phyloP scores from a whole-genome alignment of 164 flowering plant genomes.

The Akebia trifoliata region DNA sequence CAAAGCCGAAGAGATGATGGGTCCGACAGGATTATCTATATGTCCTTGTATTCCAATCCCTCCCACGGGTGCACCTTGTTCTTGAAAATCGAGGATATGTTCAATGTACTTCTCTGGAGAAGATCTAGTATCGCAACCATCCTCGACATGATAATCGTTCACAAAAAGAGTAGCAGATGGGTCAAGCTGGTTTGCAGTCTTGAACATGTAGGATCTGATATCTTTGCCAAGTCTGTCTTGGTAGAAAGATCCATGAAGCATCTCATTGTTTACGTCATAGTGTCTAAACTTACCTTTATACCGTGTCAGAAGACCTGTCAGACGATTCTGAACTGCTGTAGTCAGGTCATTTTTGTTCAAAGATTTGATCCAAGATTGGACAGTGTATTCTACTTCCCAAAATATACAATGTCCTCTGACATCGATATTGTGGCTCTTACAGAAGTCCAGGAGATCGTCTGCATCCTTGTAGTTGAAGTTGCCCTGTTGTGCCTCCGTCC shows the following conservation, averaged over 20 bases:
- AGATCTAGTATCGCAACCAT: constrained; percentile 67
- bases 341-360: constrained; percentile 50
- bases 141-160: constrained; percentile 91
- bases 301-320: constrained; percentile 64
- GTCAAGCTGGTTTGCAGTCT: constrained; percentile 69
- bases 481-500: constrained; percentile 85
- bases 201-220: constrained; percentile 73
- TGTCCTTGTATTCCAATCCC: constrained; percentile 94
- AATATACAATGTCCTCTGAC: constrained; percentile 90
- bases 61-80: constrained; percentile 87
- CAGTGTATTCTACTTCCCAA: constrained; percentile 74
- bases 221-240: constrained; percentile 75
- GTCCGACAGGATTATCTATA: constrained; percentile 76
- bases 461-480: constrained; percentile 83
- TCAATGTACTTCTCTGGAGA: constrained; percentile 78
- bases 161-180: constrained; percentile 71
- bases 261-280: constrained; percentile 93
- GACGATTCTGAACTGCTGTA: constrained; percentile 75
- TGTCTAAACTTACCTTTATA: constrained; percentile 86
- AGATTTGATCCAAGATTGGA: constrained; percentile 68
- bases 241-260: constrained; percentile 91
- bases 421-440: constrained; percentile 46
- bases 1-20: constrained; percentile 70
- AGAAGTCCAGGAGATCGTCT: constrained; percentile 69
- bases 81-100: constrained; percentile 67